Percentiles rank a stretch among this genome's conserved stretches.
phyloP scores from a whole-genome alignment of 306 rosid genomes.

The Rubus parviflorus region DNA sequence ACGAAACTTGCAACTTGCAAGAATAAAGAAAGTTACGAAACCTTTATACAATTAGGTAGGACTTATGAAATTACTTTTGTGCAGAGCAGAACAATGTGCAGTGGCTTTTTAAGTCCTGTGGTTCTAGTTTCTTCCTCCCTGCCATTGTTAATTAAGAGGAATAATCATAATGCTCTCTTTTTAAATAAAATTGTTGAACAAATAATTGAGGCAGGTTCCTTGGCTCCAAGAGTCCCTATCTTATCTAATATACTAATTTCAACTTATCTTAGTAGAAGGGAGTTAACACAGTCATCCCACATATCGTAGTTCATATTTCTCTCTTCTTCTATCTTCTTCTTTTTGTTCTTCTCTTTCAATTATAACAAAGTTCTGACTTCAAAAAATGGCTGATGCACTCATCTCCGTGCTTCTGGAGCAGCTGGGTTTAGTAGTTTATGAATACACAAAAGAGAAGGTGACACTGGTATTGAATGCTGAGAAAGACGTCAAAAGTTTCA shows the following conservation, averaged over 20 bases:
- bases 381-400: neutral
- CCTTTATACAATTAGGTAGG: too few relatives aligned
- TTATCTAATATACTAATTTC: too few relatives aligned
- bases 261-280: neutral
- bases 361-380: neutral
- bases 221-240: too few relatives aligned
- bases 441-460: neutral
- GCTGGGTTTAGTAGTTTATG: neutral
- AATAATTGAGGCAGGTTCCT: neutral
- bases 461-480: neutral
- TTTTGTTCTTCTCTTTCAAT: neutral
- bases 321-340: neutral
- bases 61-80: too few relatives aligned
- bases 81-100: too few relatives aligned
- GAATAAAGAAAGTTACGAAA: too few relatives aligned
- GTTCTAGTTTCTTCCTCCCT: too few relatives aligned
- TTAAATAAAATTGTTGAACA: neutral
- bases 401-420: neutral
- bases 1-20: too few relatives aligned
- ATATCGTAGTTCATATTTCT: neutral
- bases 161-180: too few relatives aligned
- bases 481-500: conserved; percentile 15
- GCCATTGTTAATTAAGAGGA: too few relatives aligned
- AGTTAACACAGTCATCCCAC: neutral
- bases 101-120: too few relatives aligned